Evolutionary conservation across 1,284 basidiomycete genomes (phyloP).

Genomic region (Puccinia novopanici): DNA sequence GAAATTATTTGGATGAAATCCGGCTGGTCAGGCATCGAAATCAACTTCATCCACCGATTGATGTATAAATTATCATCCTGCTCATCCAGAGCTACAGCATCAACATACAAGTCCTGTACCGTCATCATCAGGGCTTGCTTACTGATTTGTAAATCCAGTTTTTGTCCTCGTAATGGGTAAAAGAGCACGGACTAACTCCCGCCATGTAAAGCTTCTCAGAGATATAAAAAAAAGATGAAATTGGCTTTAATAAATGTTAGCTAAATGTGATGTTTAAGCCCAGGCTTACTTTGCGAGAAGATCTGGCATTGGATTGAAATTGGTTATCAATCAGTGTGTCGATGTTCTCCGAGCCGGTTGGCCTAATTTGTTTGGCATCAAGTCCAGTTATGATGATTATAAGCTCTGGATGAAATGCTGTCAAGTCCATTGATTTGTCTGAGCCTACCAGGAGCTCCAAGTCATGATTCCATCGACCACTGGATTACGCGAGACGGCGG

Average conservation of each 20-base stretch:
- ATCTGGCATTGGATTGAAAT: conserved; percentile 38
- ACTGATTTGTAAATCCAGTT: conserved; percentile 41
- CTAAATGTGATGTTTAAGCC: background rate
- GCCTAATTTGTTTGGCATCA: too few species aligned
- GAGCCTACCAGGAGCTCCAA: conserved; percentile 43
- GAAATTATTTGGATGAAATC: conserved; percentile 49
- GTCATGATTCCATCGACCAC: conserved; percentile 50
- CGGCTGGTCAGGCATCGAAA: conserved; percentile 31
- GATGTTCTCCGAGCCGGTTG: conserved; percentile 11
- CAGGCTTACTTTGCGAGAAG: conserved; percentile 30
- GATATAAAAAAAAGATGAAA: background rate
- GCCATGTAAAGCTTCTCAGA: conserved; percentile 47
- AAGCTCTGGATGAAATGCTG: too few species aligned
- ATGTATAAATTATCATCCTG: conserved; percentile 50
- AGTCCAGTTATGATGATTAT: too few species aligned
- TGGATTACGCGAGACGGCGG: conserved; percentile 32
- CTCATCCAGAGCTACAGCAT: too few species aligned
- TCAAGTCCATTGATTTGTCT: too few species aligned
- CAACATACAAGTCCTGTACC: background rate
- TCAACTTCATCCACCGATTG: conserved; percentile 39
- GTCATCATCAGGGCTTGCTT: background rate
- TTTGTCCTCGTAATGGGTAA: conserved; percentile 45
- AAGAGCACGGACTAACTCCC: conserved; percentile 48
- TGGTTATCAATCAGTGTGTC: conserved; percentile 23
- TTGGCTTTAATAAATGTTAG: background rate